Evolutionary conservation across 176 grass and related monocot genomes (phyloP), one percentile per base, ranked within the genome.

Genomic region (Ensete ventricosum): DNA sequence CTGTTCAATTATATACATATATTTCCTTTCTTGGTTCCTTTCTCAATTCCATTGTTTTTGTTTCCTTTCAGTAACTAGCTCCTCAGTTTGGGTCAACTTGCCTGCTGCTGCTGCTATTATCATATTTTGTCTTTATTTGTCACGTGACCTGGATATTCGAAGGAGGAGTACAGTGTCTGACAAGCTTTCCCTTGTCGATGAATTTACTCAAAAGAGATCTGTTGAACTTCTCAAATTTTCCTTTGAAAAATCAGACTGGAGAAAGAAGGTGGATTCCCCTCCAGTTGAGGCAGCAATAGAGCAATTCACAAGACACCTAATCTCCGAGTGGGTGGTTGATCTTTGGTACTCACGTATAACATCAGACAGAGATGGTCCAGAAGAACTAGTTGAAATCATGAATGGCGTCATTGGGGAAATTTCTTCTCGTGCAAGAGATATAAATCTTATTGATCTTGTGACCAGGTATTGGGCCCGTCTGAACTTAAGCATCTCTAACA

Each of bases 271-370:
- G 81, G 91, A 99, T 65, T 99, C 95, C 0, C 90, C 86, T 76
- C 77, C 86, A 69, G 95, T 94, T 69, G 95, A 93, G 84, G 88
- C 58, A 82, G 95, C 95, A 77, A 73, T 94, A 58, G 90, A 99
- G 69, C 86, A 91, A 70, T 94, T 99, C 75, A 86, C 90, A 52
- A 89, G 95, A 65, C 90, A 94, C 67, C 81, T 99, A 68, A 72
- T 94, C 67, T 85, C 82, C 34, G 95, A 99, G 71, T 99, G 95
- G 95, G 80, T 99, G 58, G 89, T 91, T 9, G 95, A 94, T 87
- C 83, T 99, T 17, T 99, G 95, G 95, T 99, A 99, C 80, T 91
- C 86, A 22, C 90, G 84, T 80, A 79, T 99, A 85, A 99, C 95
- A 70, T 90, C 95, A 64, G 90, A 99, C 77, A 94, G 83, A 67